Percentiles rank a stretch among this genome's conserved stretches.
Conservation (phyloP, 371 early-diverging fungal species). For the Parasitella parasitica region DNA sequence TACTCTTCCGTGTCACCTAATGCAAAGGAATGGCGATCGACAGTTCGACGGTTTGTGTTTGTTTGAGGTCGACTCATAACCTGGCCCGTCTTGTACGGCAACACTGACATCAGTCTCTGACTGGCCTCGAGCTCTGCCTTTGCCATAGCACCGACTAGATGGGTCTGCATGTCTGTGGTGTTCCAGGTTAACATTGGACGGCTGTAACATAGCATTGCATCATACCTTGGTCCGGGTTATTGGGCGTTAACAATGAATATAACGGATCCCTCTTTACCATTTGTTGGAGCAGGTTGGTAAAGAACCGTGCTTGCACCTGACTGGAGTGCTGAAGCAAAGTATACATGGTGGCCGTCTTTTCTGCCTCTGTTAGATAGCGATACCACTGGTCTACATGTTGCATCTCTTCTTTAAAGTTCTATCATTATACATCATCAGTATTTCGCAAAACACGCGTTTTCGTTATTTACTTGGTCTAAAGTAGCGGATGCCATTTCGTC, state of each 20-base stretch:
- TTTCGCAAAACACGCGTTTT: neutral
- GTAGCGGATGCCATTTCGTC: slow-evolving; percentile 92
- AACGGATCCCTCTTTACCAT: slow-evolving; percentile 79
- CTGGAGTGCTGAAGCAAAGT: slow-evolving; percentile 83
- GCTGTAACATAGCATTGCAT: too few species aligned
- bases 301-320: slow-evolving; percentile 89
- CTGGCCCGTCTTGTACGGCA: slow-evolving; percentile 57
- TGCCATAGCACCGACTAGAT: slow-evolving; percentile 60
- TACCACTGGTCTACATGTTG: slow-evolving; percentile 94
- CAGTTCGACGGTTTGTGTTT: slow-evolving; percentile 40
- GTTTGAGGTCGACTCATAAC: slow-evolving; percentile 51
- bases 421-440: neutral
- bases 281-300: slow-evolving; percentile 85
- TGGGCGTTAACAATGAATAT: slow-evolving; percentile 60
- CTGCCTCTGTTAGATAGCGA: slow-evolving; percentile 82
- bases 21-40: slow-evolving; percentile 78
- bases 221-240: slow-evolving; percentile 65
- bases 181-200: neutral
- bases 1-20: slow-evolving; percentile 64
- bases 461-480: slow-evolving; percentile 62
- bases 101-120: slow-evolving; percentile 52
- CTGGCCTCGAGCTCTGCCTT: slow-evolving; percentile 64
- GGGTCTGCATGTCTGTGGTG: slow-evolving; percentile 53
- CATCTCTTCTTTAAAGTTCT: slow-evolving; percentile 88
- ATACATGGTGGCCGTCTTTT: slow-evolving; percentile 88